Evolutionary conservation across 2,329 filamentous ascomycete genomes (phyloP), one percentile per base, ranked within the genome.

Genomic region (Didymella exigua): DNA sequence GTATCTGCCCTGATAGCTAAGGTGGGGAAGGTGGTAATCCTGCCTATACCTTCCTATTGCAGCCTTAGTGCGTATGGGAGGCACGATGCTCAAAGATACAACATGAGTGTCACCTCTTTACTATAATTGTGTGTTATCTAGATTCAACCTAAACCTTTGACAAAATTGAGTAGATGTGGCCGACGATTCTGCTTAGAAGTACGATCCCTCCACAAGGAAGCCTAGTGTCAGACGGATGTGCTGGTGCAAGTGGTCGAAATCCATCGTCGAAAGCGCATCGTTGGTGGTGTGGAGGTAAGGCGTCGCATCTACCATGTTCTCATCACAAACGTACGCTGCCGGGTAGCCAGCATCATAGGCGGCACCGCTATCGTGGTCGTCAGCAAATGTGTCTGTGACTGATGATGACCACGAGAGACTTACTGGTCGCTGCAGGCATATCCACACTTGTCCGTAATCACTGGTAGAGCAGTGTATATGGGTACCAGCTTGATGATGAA

Each of bases 241-340:
- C 77, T 96, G 87, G 34, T 93, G 80, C 90, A 96, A 95, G 74
- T 96, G 91, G 70, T 91, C 86, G 70, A 93, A 95, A 61, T 86
- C 87, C 38, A 90, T 76, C 58, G 85, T 86, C 67, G 89, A 84
- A 56, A 90, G 84, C 62, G 79, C 79, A 69, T 91, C 88, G 19
- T 88, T 84, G 0, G 84, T 84, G 30, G 82, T 83, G 70, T 90
- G 87, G 54, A 90, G 89, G 59, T 87, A 82, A 60, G 84, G 80
- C 66, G 89, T 83, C 7, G 69, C 72, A 61, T 78, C 76, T 68
- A 84, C 82, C 68, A 90, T 89, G 23, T 83, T 81, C 24, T 84
- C 86, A 76, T 90, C 88, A 54, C 89, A 89, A 19, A 90, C 87
- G 66, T 90, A 90, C 1, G 87, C 86, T 0, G 84, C 86, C 0